Base-by-base conservation (phyloP, 108 stramenopile genomes). In the Stephanodiscus triporus region DNA sequence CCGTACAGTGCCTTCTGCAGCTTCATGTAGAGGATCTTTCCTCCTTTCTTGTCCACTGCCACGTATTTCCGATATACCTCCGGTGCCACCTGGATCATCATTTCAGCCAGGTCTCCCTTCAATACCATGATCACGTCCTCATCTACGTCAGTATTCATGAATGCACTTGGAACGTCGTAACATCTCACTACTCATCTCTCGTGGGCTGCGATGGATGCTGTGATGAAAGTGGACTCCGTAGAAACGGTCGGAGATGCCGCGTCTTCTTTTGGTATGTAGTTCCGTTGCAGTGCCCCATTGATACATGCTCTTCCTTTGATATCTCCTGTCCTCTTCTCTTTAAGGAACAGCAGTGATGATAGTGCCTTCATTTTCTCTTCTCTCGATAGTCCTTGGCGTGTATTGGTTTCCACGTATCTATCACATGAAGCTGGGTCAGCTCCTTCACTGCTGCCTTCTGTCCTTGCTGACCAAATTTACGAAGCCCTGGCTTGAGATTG, bases 151-250 rank as follows among this genome's bases (percentile, higher is more conserved):
- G 88, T 63, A 24, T 89, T 81, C 20, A 89, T 7, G 55, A 85
- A 89, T 0, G 84, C 81, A 20, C 75, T 72, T n/a, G 83, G 84
- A 17, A 89, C 40, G 47, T 89, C 85, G 61, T 66, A 22, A 9
- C 75, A 74, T 47, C 69, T 65, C 1, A 80, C 78, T 43, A 78
- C 63, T 11, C 84, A 17, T 24, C 63, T 34, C 70, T 86, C 76
- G 8, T 77, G 26, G 27, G 82, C 86, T 24, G 73, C 80, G 24
- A 84, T 81, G 11, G 66, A 36, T 11, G 54, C 16, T 19, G 76
- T 73, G 13, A 73, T 34, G 27, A 86, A 59, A 3, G 83, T 16
- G 20, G 70, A 49, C 20, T 80, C 82, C 49, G 27, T 51, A 13
- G 72, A 13, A 13, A 71, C 82, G 17, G 78, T 83, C 23, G 77